These are phyloP conservation scores for Chiua sp. DNA, from an alignment of 1,284 basidiomycete species.

Conservation along the genomic window DNA sequence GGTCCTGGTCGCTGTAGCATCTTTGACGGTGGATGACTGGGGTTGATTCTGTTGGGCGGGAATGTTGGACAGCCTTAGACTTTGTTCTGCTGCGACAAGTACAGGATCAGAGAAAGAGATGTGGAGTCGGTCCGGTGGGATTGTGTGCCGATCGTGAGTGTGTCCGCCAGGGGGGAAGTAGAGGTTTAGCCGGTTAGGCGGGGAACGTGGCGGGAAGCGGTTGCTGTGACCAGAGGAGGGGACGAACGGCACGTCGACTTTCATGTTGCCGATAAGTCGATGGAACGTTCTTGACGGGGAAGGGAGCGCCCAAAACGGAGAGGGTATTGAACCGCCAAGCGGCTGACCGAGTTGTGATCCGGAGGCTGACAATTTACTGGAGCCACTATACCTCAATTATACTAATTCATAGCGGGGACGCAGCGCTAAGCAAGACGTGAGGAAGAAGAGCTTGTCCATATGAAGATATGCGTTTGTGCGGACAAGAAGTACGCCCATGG, in stretches of 20 bases:
- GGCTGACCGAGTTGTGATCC: conserved; percentile 19
- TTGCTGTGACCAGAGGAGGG: conserved; percentile 4
- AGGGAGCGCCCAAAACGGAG: background rate
- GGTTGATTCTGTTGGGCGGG: background rate
- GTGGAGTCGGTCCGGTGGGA: conserved; percentile 19
- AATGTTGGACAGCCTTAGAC: conserved; percentile 6
- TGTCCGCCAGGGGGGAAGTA: conserved; percentile 18
- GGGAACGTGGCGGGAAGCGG: background rate
- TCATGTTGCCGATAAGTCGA: background rate
- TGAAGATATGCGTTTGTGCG: background rate
- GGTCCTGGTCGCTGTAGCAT: conserved; percentile 2
- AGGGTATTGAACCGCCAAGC: background rate
- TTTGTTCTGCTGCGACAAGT: conserved; percentile 26
- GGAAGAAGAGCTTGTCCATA: background rate
- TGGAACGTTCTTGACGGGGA: conserved; percentile 4
- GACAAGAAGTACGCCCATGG: background rate
- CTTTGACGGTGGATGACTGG: background rate
- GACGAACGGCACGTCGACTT: conserved; percentile 14
- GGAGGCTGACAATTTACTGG: conserved; percentile 14
- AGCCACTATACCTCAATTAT: background rate
- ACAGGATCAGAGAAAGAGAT: conserved; percentile 32
- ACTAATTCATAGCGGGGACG: conserved; percentile 3
- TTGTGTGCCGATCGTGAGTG: conserved; percentile 15
- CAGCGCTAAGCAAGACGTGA: background rate
- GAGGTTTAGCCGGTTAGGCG: conserved; percentile 5